Base-by-base conservation (phyloP, 495 filamentous ascomycete genomes). In the Xylaria venustula region DNA sequence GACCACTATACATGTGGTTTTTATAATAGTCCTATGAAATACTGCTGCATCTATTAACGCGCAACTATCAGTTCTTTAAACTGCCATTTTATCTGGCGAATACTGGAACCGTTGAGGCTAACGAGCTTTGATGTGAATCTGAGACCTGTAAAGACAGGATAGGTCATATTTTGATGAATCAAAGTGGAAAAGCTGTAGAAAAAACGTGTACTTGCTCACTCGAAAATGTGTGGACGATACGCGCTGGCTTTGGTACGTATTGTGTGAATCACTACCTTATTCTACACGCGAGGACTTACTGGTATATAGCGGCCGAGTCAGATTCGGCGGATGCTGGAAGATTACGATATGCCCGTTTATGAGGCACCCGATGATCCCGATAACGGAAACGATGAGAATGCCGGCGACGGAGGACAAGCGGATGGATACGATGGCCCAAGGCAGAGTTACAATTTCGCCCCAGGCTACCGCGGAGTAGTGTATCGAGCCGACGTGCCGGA, bases 401-500 rank as follows among this genome's bases (percentile, higher is more conserved):
- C 26, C 22, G 60, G 67, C 23, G 64, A 64, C 11, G 71, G 68
- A 8, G 70, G 72, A 19, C 80, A 81, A 0, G 68, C 59, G n/a
- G 73, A 66, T 6, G 69, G 71, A 19, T 79, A 82, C 0, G 64
- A 62, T 17, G 85, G 86, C 28, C 83, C 90, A 2, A 82, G 90
- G 47, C 89, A 91, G 67, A 90, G 83, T 50, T 96, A 94, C 75
- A 98, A 98, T 69, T 94, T 98, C 66, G 91, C 94, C 0, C 94
- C 94, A 0, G 89, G 92, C 1, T 89, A 89, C 66, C 77, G 91
- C 67, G 93, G 95, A 47, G 81, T 90, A 15, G 88, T 98, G 22
- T 97, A 97, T 68, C 86, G 93, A 63, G 93, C 91, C 28, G 84
- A 92, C 46, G 77, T 80, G 5, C 79, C 83, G 12, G 85, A 87